Evolutionary conservation across 805 yeast species (phyloP).

Genomic region (Yarrowia sp.): DNA sequence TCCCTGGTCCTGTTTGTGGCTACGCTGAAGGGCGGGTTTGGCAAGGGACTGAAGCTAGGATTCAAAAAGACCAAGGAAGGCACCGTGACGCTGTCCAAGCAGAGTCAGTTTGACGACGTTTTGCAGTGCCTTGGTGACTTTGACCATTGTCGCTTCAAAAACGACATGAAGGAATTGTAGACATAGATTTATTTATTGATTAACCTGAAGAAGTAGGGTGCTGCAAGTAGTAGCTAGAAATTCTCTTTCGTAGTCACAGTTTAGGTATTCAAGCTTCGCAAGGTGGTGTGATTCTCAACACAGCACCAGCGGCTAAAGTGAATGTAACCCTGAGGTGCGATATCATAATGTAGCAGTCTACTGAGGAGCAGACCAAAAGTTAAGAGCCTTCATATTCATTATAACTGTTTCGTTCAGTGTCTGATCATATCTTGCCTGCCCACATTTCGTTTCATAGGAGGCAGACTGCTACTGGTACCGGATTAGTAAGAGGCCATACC

Average conservation of each 20-base stretch:
- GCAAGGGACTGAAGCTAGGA: not conserved
- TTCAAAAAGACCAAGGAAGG: not conserved
- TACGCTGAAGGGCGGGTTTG: not conserved
- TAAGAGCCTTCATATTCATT: too few relatives aligned
- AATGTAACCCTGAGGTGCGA: not conserved
- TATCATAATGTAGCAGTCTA: not conserved
- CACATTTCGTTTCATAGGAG: too few relatives aligned
- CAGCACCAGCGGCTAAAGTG: not conserved
- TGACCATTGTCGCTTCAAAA: constrained; percentile 28
- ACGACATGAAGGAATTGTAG: constrained; percentile 13
- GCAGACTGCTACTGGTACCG: too few relatives aligned
- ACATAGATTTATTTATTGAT: not conserved
- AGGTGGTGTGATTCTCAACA: too few relatives aligned
- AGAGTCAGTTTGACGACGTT: constrained; percentile 32
- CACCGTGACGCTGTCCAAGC: not conserved
- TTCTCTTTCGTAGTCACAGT: too few relatives aligned
- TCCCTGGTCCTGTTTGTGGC: constrained; percentile 5
- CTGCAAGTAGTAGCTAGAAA: too few relatives aligned
- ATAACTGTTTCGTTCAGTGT: too few relatives aligned
- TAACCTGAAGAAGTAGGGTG: not conserved
- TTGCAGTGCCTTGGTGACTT: constrained; percentile 30
- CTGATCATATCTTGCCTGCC: too few relatives aligned
- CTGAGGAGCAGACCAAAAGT: too few relatives aligned
- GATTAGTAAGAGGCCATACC: too few relatives aligned
- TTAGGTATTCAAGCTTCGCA: too few relatives aligned